Conservation (phyloP, 148 eudicot species). For the Silene conica region DNA sequence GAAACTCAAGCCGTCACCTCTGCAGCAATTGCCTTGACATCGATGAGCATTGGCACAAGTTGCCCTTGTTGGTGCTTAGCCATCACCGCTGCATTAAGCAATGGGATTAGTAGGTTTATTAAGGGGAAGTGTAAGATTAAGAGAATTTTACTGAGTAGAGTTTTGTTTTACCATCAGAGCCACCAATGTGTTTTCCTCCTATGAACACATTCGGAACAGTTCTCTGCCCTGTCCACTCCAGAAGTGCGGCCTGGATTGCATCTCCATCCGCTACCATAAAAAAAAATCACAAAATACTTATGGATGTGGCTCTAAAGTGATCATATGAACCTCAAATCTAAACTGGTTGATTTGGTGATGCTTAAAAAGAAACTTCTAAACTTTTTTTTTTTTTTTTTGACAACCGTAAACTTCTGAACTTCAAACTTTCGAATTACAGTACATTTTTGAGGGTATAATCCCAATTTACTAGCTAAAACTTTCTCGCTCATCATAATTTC, state of each 20-base stretch:
- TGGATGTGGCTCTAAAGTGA: not conserved
- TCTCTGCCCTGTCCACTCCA: slow-evolving; percentile 71
- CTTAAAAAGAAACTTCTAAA: too few species aligned
- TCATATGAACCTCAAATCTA: not conserved
- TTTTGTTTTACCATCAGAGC: slow-evolving; percentile 46
- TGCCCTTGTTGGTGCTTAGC: slow-evolving; percentile 46
- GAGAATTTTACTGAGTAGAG: not conserved
- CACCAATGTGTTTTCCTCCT: slow-evolving; percentile 70
- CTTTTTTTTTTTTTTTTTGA: too few species aligned
- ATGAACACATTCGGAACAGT: slow-evolving; percentile 87
- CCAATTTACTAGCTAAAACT: too few species aligned
- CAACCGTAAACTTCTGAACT: too few species aligned
- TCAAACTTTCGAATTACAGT: too few species aligned
- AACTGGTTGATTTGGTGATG: too few species aligned
- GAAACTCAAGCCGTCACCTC: slow-evolving; percentile 16
- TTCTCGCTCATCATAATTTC: too few species aligned
- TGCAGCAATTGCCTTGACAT: slow-evolving; percentile 41
- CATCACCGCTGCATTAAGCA: slow-evolving; percentile 40
- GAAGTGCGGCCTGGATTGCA: slow-evolving; percentile 59
- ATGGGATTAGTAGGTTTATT: not conserved
- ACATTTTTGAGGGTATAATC: too few species aligned
- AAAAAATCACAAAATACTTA: not conserved
- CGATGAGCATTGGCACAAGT: slow-evolving; percentile 60
- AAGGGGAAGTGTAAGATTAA: not conserved
- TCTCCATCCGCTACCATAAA: slow-evolving; percentile 57